Evolutionary conservation across 345 rosid genomes (phyloP).

Genomic region (Sonneratia caseolaris): DNA sequence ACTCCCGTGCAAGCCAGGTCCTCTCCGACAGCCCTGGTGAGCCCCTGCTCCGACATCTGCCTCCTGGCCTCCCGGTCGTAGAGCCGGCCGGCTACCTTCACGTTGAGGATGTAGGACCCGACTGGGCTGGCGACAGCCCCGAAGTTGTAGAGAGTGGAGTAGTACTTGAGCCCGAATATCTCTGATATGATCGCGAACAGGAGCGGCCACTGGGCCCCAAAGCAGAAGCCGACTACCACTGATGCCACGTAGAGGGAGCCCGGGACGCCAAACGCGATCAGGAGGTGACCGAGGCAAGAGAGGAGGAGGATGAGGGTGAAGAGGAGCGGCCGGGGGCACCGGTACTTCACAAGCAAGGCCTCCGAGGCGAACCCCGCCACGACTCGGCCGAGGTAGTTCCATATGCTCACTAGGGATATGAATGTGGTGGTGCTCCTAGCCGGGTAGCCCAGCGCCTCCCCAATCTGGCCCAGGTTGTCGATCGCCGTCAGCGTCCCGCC

Average conservation of each 20-base stretch:
- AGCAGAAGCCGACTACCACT: constrained; percentile 28
- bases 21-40: constrained; percentile 8
- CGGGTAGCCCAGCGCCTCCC: constrained; percentile 14
- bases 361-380: constrained; percentile 19
- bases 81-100: constrained; percentile 25
- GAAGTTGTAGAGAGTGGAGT: constrained; percentile 27
- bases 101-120: constrained; percentile 29
- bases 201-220: constrained; percentile 37
- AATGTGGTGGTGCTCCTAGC: constrained; percentile 13
- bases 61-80: constrained; percentile 29
- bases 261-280: constrained; percentile 29
- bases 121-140: constrained; percentile 28
- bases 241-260: constrained; percentile 27
- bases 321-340: constrained; percentile 17
- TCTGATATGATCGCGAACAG: constrained; percentile 32
- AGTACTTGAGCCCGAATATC: constrained; percentile 35
- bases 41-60: constrained; percentile 21
- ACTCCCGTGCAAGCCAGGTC: constrained; percentile 24
- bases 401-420: constrained; percentile 20
- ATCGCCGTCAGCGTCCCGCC: constrained; percentile 20
- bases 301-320: constrained; percentile 24
- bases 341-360: constrained; percentile 13
- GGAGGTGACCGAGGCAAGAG: constrained; percentile 30
- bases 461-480: constrained; percentile 20
- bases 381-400: constrained; percentile 20